Evolutionary conservation across 2,329 filamentous ascomycete genomes (phyloP), one percentile per base, ranked within the genome.

Genomic region (Ophiocordyceps polyrhachis-furcata): DNA sequence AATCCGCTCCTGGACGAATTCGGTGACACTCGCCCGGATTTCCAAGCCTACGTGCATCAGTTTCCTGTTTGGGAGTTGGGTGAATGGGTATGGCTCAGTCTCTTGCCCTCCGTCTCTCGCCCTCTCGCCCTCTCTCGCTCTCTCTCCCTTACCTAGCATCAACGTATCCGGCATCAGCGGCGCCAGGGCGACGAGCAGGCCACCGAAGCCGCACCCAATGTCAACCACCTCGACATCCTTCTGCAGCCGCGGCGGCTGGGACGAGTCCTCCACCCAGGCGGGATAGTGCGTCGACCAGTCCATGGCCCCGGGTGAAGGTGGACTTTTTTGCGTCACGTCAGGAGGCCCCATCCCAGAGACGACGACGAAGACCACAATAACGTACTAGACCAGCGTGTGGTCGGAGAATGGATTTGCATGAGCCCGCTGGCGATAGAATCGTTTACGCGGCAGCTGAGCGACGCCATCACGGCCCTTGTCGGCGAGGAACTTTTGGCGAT

Each of bases 371-470:
- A 35, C 31, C 5, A 17, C n/a, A 11, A 14, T 3, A 3, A 47
- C 51, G 47, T 74, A 93, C 91, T 98, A 98, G 55, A 73, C 71
- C 58, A 98, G 69, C 47, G 76, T 69, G 67, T 98, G 91, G 57
- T 98, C 91, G 3, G 89, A 95, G 65, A 98, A 98, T 7, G 89
- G 88, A 66, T 98, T 98, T 50, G 91, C 91, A 66, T 98, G 91
- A 35, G 91, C 91, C 61, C 91, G 76, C 64, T 98, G 91, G 46
- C 91, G 78, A 62, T 94, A 98, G 66, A 91, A 94, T 67, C 83
- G 89, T 71, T 98, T 98, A 64, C 85, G 81, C 11, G 91, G 91
- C 55, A 95, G 65, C 54, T 77, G 72, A 8, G 76, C 64, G 37
- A 65, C 63, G 20, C 63, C 68, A 56, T 73, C 68, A 49, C 73